phyloP scores from a whole-genome alignment of 2,329 filamentous ascomycete species.

The Phyllosticta citribraziliensis region DNA sequence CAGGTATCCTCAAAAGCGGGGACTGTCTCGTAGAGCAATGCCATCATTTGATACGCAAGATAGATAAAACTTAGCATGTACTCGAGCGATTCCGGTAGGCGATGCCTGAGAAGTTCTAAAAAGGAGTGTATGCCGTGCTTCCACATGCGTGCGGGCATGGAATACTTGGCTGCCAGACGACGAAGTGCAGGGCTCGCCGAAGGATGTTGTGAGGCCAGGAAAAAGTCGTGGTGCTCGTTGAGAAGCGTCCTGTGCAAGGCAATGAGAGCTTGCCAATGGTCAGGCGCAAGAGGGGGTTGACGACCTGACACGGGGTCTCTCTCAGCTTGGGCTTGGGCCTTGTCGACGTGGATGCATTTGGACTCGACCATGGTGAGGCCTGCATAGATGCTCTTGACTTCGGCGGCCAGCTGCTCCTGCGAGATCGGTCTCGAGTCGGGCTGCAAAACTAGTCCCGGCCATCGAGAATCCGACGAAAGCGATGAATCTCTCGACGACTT shows the following conservation, averaged over 20 bases:
- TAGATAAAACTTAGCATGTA: conserved; percentile 91
- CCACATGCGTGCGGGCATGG: conserved; percentile 94
- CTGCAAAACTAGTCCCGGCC: conserved; percentile 40
- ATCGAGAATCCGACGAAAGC: conserved; percentile 21
- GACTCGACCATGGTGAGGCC: conserved; percentile 78
- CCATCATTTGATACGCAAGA: conserved; percentile 82
- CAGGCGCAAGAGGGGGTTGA: conserved; percentile 38
- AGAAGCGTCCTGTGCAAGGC: conserved; percentile 70
- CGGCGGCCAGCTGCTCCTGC: conserved; percentile 67
- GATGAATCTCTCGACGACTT: conserved; percentile 25
- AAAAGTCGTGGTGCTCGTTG: conserved; percentile 56
- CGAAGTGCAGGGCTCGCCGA: conserved; percentile 59
- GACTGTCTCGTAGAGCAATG: conserved; percentile 75
- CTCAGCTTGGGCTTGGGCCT: conserved; percentile 45
- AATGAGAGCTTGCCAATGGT: conserved; percentile 80
- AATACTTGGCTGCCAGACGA: conserved; percentile 66
- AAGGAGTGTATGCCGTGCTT: conserved; percentile 82
- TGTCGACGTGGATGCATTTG: conserved; percentile 78
- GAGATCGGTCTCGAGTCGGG: conserved; percentile 60
- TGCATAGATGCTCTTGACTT: conserved; percentile 76
- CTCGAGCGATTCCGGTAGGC: conserved; percentile 66
- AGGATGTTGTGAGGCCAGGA: conserved; percentile 79
- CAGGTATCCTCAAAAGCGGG: conserved; percentile 77
- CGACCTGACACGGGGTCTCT: conserved; percentile 39
- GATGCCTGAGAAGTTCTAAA: conserved; percentile 56